phyloP scores from a whole-genome alignment of 805 yeast genomes.

The Barnettozyma sucrosica region DNA sequence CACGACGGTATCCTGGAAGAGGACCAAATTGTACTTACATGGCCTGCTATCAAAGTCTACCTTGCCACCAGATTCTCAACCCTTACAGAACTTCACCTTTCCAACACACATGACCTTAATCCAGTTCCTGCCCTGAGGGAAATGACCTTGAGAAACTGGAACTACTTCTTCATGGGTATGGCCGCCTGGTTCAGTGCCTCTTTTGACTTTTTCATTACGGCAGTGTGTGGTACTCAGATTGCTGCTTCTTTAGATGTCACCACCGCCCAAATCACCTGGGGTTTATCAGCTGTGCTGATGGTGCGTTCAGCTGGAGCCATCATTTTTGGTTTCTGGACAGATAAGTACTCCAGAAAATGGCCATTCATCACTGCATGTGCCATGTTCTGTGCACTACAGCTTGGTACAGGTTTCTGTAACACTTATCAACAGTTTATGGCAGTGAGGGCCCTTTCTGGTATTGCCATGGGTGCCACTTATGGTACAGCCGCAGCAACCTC shows the following conservation, averaged over 20 bases:
- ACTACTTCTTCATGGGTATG: conserved; percentile 51
- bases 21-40: conserved; percentile 3
- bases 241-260: conserved; percentile 42
- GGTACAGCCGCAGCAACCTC: conserved; percentile 41
- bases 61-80: conserved; percentile 23
- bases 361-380: conserved; percentile 51
- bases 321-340: conserved; percentile 58
- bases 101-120: conserved; percentile 27
- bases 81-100: conserved; percentile 21
- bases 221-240: conserved; percentile 49
- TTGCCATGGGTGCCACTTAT: conserved; percentile 47
- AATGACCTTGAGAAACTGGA: conserved; percentile 43
- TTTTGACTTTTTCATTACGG: conserved; percentile 62
- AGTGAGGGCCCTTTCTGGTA: conserved; percentile 57
- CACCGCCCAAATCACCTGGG: conserved; percentile 60
- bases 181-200: conserved; percentile 71
- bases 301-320: conserved; percentile 67
- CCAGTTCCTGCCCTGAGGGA: conserved; percentile 39
- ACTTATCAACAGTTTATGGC: conserved; percentile 55
- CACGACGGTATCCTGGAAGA: conserved; percentile 5
- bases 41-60: conserved; percentile 16
- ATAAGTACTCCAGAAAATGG: conserved; percentile 61
- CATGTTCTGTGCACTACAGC: conserved; percentile 48
- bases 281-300: conserved; percentile 67
- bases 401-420: conserved; percentile 59